Conservation (phyloP, 148 eudicot genomes). For the Rheum nobile region DNA sequence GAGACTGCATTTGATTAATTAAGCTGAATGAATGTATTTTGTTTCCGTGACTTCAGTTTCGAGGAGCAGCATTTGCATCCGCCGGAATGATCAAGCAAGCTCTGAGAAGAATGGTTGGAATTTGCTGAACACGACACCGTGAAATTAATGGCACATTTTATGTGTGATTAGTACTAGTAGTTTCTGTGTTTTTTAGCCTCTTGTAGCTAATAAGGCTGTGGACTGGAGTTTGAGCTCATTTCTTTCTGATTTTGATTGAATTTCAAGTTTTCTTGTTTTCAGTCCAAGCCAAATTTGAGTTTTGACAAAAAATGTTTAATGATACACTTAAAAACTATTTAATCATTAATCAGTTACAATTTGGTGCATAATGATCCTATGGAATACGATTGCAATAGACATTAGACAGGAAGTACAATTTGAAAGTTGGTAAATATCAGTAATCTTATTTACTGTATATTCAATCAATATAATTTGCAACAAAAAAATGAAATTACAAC, state of each 20-base stretch:
- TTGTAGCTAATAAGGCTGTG: neutral
- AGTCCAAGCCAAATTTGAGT: too few relatives aligned
- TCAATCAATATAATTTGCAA: too few relatives aligned
- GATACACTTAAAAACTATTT: too few relatives aligned
- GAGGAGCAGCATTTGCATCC: constrained; percentile 33
- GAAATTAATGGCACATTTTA: neutral
- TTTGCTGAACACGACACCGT: neutral
- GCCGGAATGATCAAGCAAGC: constrained; percentile 36
- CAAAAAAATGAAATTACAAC: too few relatives aligned
- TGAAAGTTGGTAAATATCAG: too few relatives aligned
- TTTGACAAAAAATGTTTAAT: too few relatives aligned
- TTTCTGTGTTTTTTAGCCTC: neutral
- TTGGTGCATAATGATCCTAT: too few relatives aligned
- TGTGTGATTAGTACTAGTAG: neutral
- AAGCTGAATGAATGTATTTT: neutral
- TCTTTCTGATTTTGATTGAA: neutral
- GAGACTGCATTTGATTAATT: neutral
- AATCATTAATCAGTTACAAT: too few relatives aligned
- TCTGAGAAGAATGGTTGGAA: constrained; percentile 19
- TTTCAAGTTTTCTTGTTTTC: neutral
- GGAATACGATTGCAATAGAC: too few relatives aligned
- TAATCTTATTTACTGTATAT: too few relatives aligned
- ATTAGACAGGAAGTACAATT: too few relatives aligned
- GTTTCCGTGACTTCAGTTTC: constrained; percentile 20
- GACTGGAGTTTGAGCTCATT: neutral